Evolutionary conservation across 2,329 filamentous ascomycete genomes (phyloP).

Genomic region (Lachnellula subtilissima): DNA sequence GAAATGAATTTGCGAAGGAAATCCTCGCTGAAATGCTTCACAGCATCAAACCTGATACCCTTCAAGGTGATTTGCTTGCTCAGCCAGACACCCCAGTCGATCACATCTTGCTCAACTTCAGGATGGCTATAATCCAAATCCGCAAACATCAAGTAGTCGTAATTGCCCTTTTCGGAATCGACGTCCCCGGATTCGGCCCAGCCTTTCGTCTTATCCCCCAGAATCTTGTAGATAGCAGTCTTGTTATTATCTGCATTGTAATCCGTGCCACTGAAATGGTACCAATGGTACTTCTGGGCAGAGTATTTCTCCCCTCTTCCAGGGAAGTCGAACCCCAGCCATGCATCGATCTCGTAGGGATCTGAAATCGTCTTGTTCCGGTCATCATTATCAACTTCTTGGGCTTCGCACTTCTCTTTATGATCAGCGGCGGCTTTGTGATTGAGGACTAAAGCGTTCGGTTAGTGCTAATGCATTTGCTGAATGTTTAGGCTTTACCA

Average conservation of each 20-base stretch:
- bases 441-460: constrained; percentile 51
- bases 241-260: constrained; percentile 52
- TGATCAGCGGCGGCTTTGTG: constrained; percentile 66
- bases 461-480: neutral
- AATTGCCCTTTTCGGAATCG: constrained; percentile 59
- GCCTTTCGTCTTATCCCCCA: constrained; percentile 54
- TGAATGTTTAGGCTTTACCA: constrained; percentile 13
- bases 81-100: constrained; percentile 66
- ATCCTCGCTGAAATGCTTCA: constrained; percentile 65
- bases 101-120: constrained; percentile 60
- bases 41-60: constrained; percentile 67
- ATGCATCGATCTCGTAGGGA: constrained; percentile 60
- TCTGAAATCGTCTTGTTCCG: constrained; percentile 50
- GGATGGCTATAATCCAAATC: constrained; percentile 62
- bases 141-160: constrained; percentile 68
- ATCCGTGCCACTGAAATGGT: constrained; percentile 66
- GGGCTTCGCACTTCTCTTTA: constrained; percentile 56
- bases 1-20: constrained; percentile 63
- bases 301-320: constrained; percentile 58
- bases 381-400: constrained; percentile 60
- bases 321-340: constrained; percentile 63
- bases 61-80: constrained; percentile 53
- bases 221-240: constrained; percentile 61
- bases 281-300: constrained; percentile 58
- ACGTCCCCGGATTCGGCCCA: constrained; percentile 59